These are phyloP conservation scores for Solanum rostratum DNA, from an alignment of 257 asterid species.

Conservation along the genomic window DNA sequence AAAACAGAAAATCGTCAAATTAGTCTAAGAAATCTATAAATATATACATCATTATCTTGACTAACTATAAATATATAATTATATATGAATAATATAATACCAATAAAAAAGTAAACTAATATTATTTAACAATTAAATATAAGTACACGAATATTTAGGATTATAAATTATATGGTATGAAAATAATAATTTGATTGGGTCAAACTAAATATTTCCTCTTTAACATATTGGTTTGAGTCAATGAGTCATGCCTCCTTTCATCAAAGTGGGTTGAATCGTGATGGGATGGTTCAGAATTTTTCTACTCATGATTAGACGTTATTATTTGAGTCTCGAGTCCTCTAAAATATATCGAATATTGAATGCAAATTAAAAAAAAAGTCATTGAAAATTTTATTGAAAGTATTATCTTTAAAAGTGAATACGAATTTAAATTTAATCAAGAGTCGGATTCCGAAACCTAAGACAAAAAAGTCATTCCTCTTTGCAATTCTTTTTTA, in stretches of 20 bases:
- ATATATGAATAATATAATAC: neutral
- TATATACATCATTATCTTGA: neutral
- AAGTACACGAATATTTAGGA: neutral
- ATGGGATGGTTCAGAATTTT: neutral
- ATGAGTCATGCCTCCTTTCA: neutral
- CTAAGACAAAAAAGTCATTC: neutral
- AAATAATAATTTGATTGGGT: slow-evolving; percentile 10
- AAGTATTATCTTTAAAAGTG: neutral
- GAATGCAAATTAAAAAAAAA: no score
- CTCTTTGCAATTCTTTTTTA: neutral
- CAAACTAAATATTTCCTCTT: neutral
- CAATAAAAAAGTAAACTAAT: neutral
- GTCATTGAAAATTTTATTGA: neutral
- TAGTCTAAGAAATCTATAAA: neutral
- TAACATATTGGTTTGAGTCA: neutral
- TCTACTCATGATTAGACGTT: fast-evolving
- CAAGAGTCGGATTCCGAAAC: neutral
- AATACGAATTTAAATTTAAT: neutral
- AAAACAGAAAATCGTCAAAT: neutral
- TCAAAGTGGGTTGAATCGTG: fast-evolving
- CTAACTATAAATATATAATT: neutral
- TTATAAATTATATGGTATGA: neutral
- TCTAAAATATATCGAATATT: no score
- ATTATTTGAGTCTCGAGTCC: fast-evolving
- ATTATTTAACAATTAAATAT: neutral